phyloP scores from a whole-genome alignment of 2,329 filamentous ascomycete species.

The Xylariaceae sp. region DNA sequence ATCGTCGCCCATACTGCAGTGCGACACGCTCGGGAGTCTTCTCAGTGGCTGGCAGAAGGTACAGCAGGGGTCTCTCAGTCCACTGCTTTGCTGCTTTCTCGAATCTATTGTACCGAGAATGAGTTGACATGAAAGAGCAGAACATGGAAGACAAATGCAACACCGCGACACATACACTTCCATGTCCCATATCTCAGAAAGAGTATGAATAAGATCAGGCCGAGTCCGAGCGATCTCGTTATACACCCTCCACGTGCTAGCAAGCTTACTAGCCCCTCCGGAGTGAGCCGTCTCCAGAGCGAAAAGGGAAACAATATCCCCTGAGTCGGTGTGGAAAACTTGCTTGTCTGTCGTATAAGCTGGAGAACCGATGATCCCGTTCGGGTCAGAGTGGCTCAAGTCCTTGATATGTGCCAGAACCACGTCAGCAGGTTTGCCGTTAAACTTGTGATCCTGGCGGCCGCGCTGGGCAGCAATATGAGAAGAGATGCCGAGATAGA shows the following conservation, averaged over 20 bases:
- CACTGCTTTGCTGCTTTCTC: slow-evolving; percentile 46
- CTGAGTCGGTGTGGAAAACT: slow-evolving; percentile 53
- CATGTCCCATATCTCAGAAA: slow-evolving; percentile 51
- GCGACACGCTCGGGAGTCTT: slow-evolving; percentile 50
- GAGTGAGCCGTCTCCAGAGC: slow-evolving; percentile 50
- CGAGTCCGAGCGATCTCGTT: slow-evolving; percentile 58
- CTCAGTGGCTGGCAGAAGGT: slow-evolving; percentile 49
- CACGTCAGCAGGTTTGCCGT: slow-evolving; percentile 48
- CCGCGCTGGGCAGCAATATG: slow-evolving; percentile 56
- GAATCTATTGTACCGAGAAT: slow-evolving; percentile 40
- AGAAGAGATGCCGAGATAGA: slow-evolving; percentile 58
- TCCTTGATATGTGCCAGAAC: slow-evolving; percentile 63
- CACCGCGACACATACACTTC: slow-evolving; percentile 38
- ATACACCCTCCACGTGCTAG: slow-evolving; percentile 59
- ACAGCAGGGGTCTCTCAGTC: slow-evolving; percentile 50
- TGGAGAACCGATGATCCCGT: slow-evolving; percentile 51
- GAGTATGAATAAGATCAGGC: slow-evolving; percentile 57
- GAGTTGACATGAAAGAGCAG: slow-evolving; percentile 29
- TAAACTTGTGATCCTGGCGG: slow-evolving; percentile 47
- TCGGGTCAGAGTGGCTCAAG: slow-evolving; percentile 36
- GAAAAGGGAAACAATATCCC: slow-evolving; percentile 59
- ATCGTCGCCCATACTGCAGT: slow-evolving; percentile 59
- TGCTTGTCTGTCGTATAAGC: slow-evolving; percentile 24
- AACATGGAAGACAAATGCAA: background rate
- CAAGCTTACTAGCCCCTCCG: slow-evolving; percentile 58